Evolutionary conservation across 441 rosid genomes (phyloP).

Genomic region (Manihot esculenta): DNA sequence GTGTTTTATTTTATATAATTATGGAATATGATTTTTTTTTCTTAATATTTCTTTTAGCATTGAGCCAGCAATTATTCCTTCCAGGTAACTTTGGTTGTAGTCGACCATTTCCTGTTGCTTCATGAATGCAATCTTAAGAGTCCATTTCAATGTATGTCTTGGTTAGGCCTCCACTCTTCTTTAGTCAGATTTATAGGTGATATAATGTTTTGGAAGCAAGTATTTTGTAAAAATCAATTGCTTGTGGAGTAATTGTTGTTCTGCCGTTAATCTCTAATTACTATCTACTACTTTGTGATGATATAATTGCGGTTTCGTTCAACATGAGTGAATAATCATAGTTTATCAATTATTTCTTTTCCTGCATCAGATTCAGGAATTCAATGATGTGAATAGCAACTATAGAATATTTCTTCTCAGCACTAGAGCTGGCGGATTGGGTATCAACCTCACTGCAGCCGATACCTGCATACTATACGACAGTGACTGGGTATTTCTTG

Average conservation of each 20-base stretch:
- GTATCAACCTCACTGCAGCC: constrained; percentile 96
- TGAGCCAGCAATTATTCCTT: too few relatives aligned
- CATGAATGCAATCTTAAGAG: too few relatives aligned
- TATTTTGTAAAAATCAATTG: too few relatives aligned
- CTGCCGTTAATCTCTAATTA: too few relatives aligned
- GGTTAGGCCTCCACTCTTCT: too few relatives aligned
- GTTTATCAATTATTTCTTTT: background rate
- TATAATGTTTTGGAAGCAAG: too few relatives aligned
- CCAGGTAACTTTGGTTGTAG: too few relatives aligned
- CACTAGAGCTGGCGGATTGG: constrained; percentile 99
- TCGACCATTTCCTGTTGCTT: too few relatives aligned
- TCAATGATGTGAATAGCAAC: constrained; percentile 71
- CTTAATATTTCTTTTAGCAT: constrained; percentile 2
- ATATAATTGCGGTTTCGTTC: background rate
- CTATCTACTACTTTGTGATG: too few relatives aligned
- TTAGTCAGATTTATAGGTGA: too few relatives aligned
- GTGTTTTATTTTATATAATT: background rate
- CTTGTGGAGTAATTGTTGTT: too few relatives aligned
- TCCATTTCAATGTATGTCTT: too few relatives aligned
- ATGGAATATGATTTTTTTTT: background rate
- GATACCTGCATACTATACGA: constrained; percentile 96
- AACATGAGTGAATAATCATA: background rate
- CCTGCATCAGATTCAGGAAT: constrained; percentile 67
- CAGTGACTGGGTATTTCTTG: constrained; percentile 83
- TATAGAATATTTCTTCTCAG: constrained; percentile 81